These are phyloP conservation scores for Exophiala sp. DNA, from an alignment of 2,329 filamentous ascomycete genomes.

Conservation along the genomic window DNA sequence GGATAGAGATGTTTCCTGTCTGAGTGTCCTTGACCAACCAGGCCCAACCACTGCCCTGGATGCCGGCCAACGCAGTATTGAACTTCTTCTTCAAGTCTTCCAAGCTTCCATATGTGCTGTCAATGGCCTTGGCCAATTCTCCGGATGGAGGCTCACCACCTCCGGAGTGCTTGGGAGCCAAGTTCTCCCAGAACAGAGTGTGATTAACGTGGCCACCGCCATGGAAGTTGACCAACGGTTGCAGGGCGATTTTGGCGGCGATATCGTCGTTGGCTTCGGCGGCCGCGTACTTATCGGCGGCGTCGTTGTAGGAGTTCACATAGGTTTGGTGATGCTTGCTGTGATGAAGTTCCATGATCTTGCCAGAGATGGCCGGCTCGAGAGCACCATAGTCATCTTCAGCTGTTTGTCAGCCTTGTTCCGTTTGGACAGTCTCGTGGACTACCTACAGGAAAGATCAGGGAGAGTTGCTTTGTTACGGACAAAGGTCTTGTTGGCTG, in stretches of 20 bases:
- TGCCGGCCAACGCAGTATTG: constrained; percentile 61
- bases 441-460: constrained; percentile 69
- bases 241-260: constrained; percentile 63
- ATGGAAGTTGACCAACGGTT: constrained; percentile 76
- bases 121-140: constrained; percentile 55
- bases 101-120: constrained; percentile 57
- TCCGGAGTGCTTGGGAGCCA: constrained; percentile 59
- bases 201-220: constrained; percentile 93
- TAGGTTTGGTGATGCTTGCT: constrained; percentile 92
- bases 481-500: constrained; percentile 72
- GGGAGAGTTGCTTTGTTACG: constrained; percentile 90
- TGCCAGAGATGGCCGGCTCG: constrained; percentile 73
- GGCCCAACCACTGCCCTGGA: constrained; percentile 64
- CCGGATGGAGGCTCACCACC: constrained; percentile 62
- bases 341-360: constrained; percentile 96
- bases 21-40: constrained; percentile 62
- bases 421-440: neutral
- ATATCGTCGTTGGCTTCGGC: constrained; percentile 59
- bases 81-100: constrained; percentile 61
- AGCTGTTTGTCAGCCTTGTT: neutral
- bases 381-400: constrained; percentile 90
- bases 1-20: constrained; percentile 55
- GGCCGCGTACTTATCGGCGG: constrained; percentile 61
- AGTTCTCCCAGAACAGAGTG: constrained; percentile 77
- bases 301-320: constrained; percentile 81